Evolutionary conservation across 352 stramenopile genomes (phyloP).

Genomic region (Peronospora tabacina): DNA sequence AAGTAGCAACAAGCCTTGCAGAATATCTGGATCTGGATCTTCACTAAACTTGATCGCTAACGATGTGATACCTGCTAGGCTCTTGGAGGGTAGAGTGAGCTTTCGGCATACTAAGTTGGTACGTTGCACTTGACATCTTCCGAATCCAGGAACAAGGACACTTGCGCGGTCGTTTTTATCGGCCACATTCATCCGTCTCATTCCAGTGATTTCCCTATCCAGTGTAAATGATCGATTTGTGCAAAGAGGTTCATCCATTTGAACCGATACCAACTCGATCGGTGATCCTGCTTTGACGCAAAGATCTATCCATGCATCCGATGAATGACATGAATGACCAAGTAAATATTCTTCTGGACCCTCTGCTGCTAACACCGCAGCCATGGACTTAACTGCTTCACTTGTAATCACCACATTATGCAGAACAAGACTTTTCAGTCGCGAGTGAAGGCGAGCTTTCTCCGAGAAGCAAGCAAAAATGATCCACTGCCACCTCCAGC

Average conservation of each 20-base stretch:
- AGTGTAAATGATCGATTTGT: constrained; percentile 6
- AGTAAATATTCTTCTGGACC: constrained; percentile 22
- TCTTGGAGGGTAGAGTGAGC: constrained; percentile 8
- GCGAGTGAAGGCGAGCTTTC: constrained; percentile 22
- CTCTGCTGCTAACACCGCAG: constrained; percentile 12
- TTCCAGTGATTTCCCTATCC: constrained; percentile 13
- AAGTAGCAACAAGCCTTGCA: constrained; percentile 20
- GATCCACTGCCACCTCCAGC: constrained; percentile 27
- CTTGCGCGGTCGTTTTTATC: constrained; percentile 3
- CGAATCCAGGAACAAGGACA: constrained; percentile 20
- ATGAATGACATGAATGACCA: neutral
- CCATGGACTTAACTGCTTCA: constrained; percentile 19
- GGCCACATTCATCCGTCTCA: constrained; percentile 4
- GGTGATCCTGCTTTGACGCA: constrained; percentile 9
- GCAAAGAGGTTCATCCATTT: constrained; percentile 4
- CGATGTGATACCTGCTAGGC: constrained; percentile 20
- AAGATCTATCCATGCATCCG: constrained; percentile 9
- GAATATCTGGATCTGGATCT: constrained; percentile 13
- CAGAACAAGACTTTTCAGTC: constrained; percentile 17
- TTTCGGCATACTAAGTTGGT: constrained; percentile 6
- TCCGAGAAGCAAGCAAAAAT: constrained; percentile 26
- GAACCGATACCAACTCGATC: constrained; percentile 5
- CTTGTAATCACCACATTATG: constrained; percentile 16
- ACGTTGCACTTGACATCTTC: constrained; percentile 15
- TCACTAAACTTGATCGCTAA: constrained; percentile 17